phyloP scores from a whole-genome alignment of 306 rosid species.

The Ochetophila trinervis region DNA sequence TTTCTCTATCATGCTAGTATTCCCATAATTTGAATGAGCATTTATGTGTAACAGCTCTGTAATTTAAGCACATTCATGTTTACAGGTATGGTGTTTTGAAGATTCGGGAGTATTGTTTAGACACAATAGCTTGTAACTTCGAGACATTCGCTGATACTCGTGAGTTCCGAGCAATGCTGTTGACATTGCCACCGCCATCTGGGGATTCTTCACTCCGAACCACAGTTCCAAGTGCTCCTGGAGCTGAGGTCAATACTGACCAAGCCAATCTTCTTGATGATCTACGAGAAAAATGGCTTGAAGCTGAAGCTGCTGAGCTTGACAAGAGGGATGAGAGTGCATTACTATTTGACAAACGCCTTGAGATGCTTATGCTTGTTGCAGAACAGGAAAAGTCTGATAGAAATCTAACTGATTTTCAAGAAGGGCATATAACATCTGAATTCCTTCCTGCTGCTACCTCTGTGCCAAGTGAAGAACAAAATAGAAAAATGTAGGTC shows the following conservation, averaged over 20 bases:
- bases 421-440: slow-evolving; percentile 18
- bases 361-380: slow-evolving; percentile 79
- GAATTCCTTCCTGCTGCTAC: slow-evolving; percentile 15
- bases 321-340: slow-evolving; percentile 96
- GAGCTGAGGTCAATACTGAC: slow-evolving; percentile 61
- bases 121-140: slow-evolving; percentile 75
- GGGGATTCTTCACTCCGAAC: slow-evolving; percentile 93
- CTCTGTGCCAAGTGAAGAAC: slow-evolving; percentile 28
- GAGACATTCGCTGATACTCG: slow-evolving; percentile 76
- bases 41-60: too few species aligned
- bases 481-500: slow-evolving; percentile 17
- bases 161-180: slow-evolving; percentile 77
- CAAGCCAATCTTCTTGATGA: slow-evolving; percentile 90
- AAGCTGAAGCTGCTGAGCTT: slow-evolving; percentile 94
- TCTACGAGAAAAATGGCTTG: slow-evolving; percentile 95
- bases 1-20: too few species aligned
- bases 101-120: slow-evolving; percentile 87
- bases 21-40: too few species aligned
- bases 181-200: slow-evolving; percentile 90
- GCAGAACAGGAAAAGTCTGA: slow-evolving; percentile 74
- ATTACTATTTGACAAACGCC: slow-evolving; percentile 79
- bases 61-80: slow-evolving; percentile 13
- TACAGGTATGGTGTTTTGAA: slow-evolving; percentile 78
- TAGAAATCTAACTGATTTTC: slow-evolving; percentile 22
- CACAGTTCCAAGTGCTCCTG: slow-evolving; percentile 87